Percentiles rank a stretch among this genome's conserved stretches.
Evolutionary conservation across 371 early-diverging fungal species (phyloP).

Genomic region (Mucor piriformis): DNA sequence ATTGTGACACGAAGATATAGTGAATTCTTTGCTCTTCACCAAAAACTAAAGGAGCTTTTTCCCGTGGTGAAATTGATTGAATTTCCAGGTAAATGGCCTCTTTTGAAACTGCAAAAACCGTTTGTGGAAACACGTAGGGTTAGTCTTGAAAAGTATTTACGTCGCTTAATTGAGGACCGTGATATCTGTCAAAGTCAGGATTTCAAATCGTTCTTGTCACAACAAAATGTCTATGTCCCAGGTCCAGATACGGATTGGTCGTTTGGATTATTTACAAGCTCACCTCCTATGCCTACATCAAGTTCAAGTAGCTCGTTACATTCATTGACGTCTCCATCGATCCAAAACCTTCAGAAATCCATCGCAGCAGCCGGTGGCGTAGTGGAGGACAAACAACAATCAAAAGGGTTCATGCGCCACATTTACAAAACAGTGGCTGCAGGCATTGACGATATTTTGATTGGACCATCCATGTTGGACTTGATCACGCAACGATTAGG

Average conservation of each 20-base stretch:
- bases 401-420: constrained; percentile 65
- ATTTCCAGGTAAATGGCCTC: constrained; percentile 75
- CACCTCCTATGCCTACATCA: constrained; percentile 1
- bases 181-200: constrained; percentile 61
- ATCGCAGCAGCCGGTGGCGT: constrained; percentile 5
- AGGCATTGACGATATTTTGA: constrained; percentile 69
- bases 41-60: constrained; percentile 59
- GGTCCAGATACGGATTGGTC: constrained; percentile 29
- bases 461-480: constrained; percentile 73
- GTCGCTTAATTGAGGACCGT: constrained; percentile 57
- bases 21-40: constrained; percentile 83
- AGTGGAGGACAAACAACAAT: not conserved
- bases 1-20: constrained; percentile 78
- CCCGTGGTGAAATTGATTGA: constrained; percentile 67
- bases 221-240: constrained; percentile 59
- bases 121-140: constrained; percentile 74
- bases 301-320: constrained; percentile 5
- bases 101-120: constrained; percentile 60
- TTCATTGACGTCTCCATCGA: constrained; percentile 18
- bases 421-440: constrained; percentile 74
- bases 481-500: constrained; percentile 72
- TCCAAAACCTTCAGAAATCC: constrained; percentile 31
- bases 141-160: constrained; percentile 74
- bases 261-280: constrained; percentile 11
- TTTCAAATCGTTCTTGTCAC: constrained; percentile 67